These are phyloP conservation scores for Sungouiella thailandica DNA, from an alignment of 805 yeast genomes.

Conservation along the genomic window DNA sequence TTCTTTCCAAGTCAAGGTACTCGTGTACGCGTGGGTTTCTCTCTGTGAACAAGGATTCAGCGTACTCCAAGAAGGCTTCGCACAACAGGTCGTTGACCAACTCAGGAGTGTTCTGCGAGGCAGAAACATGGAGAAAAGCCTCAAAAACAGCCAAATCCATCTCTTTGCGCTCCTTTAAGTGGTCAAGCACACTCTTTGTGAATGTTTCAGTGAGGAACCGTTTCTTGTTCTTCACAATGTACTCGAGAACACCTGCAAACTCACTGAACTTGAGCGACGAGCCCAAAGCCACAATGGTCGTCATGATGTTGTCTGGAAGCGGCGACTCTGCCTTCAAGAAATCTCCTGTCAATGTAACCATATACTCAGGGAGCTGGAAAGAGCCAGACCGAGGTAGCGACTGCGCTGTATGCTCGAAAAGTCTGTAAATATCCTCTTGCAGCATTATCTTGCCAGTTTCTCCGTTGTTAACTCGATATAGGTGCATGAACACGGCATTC, in stretches of 20 bases:
- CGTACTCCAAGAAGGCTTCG: conserved; percentile 16
- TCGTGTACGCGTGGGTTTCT: conserved; percentile 32
- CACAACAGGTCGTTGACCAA: conserved; percentile 20
- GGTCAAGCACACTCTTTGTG: conserved; percentile 11
- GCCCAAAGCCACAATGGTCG: conserved; percentile 25
- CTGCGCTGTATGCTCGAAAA: conserved; percentile 17
- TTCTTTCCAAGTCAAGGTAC: conserved; percentile 26
- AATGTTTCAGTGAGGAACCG: conserved; percentile 14
- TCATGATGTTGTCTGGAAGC: conserved; percentile 18
- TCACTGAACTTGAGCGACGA: conserved; percentile 10
- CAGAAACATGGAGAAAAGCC: conserved; percentile 4
- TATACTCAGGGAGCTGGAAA: conserved; percentile 22
- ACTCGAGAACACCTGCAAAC: conserved; percentile 4
- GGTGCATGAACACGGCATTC: conserved; percentile 18
- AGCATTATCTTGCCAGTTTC: conserved; percentile 3
- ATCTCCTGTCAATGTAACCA: conserved; percentile 20
- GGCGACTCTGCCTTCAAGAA: conserved; percentile 8
- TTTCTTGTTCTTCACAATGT: conserved; percentile 8
- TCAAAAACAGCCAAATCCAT: conserved; percentile 14
- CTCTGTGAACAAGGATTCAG: conserved; percentile 25
- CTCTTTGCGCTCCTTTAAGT: conserved; percentile 5
- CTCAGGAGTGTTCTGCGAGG: conserved; percentile 1
- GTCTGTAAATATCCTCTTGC: conserved; percentile 7
- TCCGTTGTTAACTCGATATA: conserved; percentile 11
- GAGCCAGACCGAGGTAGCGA: conserved; percentile 5